Conservation (phyloP, 768 basidiomycete genomes). For the Lentinula aciculospora region DNA sequence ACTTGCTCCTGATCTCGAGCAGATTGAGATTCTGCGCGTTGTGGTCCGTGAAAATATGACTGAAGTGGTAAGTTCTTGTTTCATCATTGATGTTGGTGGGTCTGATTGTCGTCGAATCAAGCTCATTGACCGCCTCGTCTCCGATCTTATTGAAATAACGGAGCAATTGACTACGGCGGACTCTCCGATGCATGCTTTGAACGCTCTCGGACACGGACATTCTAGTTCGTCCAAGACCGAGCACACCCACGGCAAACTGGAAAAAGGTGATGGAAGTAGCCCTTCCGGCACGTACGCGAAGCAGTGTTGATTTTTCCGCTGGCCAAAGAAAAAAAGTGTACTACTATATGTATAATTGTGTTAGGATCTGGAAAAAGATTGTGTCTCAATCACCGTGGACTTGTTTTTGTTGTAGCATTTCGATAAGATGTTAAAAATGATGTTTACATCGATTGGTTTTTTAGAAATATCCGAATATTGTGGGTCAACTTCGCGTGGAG, state of each 20-base stretch:
- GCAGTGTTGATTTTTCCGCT: constrained; percentile 40
- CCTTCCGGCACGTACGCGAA: constrained; percentile 64
- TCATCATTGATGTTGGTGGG: constrained; percentile 34
- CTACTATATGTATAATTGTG: neutral
- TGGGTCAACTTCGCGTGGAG: no score
- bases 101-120: constrained; percentile 45
- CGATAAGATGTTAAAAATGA: neutral
- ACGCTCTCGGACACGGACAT: constrained; percentile 27
- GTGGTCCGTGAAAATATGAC: constrained; percentile 59
- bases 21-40: constrained; percentile 57
- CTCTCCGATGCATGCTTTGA: constrained; percentile 49
- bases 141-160: constrained; percentile 38
- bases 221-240: constrained; percentile 24
- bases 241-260: constrained; percentile 37
- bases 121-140: constrained; percentile 60
- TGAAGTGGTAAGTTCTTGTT: constrained; percentile 29
- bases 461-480: no score
- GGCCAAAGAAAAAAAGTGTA: neutral
- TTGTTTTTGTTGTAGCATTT: neutral
- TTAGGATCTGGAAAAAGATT: neutral
- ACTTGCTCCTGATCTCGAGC: constrained; percentile 45
- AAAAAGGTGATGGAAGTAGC: constrained; percentile 38
- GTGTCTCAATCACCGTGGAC: neutral
- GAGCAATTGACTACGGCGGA: constrained; percentile 32
- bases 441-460: no score